Evolutionary conservation across 805 yeast species (phyloP), one percentile per base, ranked within the genome.

Genomic region (Suhomyces faveliae): DNA sequence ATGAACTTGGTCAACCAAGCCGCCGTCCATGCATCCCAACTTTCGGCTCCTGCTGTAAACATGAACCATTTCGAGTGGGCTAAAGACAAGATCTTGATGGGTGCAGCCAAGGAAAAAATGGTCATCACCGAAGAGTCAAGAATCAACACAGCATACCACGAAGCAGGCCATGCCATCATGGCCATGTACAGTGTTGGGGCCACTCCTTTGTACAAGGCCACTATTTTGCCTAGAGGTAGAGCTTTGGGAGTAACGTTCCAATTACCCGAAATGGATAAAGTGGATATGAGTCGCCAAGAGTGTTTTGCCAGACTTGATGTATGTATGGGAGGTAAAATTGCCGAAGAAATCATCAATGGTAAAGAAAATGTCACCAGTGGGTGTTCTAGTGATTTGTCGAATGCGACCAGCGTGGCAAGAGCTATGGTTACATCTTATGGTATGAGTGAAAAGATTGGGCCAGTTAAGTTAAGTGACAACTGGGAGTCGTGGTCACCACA

Each of bases 131-230:
- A 94, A 66, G 97, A 92, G 51, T 81, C 96, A 0, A 81, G 97
- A 67, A 83, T 80, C 58, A 90, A 92, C 55, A 94, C 99, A 13
- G 99, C 99, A 1, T 94, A 84, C 67, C 99, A 94, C 70, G 99
- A 94, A 73, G 99, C 99, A 15, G 99, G 99, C 3, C 99, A 94
- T 71, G 99, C 99, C 4, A 89, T 94, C 49, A 90, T 92, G 87
- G 98, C 99, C 9, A 79, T 94, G 82, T 94, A 79, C 67, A 89
- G 97, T 4, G 84, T 85, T 12, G 97, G 96, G 15, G 97, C 99
- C 3, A 90, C 96, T 2, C 91, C 97, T 1, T 77, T 94, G 54
- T 94, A 94, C 73, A 94, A 94, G 70, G 98, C 98, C 3, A 94
- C 99, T 0, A 91, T 94, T 53, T 76, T 94, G 53, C 99, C 99